A percentile compares a stretch with the other conserved stretches of the same genome.
These are phyloP conservation scores for Gypsophila paniculata DNA, from an alignment of 179 eudicot species.

Conservation along the genomic window DNA sequence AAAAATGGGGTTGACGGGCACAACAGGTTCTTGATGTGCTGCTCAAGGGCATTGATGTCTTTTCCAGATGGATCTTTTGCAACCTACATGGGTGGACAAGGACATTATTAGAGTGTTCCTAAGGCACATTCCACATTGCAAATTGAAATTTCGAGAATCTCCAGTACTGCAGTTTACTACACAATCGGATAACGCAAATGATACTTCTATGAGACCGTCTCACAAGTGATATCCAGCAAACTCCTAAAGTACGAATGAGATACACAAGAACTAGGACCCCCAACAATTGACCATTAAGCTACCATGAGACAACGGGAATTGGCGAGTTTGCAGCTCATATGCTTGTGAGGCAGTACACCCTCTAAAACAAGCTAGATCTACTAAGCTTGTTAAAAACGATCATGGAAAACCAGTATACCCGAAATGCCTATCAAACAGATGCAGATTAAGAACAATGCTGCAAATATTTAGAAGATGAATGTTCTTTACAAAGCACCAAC, in stretches of 20 bases:
- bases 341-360: neutral
- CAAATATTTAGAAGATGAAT: neutral
- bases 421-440: neutral
- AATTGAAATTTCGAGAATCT: neutral
- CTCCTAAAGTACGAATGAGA: too few relatives aligned
- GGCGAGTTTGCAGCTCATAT: neutral
- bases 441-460: neutral
- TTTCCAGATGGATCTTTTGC: constrained; percentile 86
- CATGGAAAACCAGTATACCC: neutral
- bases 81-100: constrained; percentile 40
- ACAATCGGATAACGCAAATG: neutral
- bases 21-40: constrained; percentile 82
- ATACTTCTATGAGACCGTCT: too few relatives aligned
- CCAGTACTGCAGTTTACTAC: neutral
- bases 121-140: neutral
- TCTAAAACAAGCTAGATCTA: neutral
- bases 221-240: neutral
- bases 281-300: neutral
- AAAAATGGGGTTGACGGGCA: constrained; percentile 76
- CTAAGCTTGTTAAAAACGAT: neutral
- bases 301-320: neutral
- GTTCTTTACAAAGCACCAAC: neutral
- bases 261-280: too few relatives aligned
- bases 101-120: neutral
- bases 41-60: constrained; percentile 75